Evolutionary conservation across 2,329 filamentous ascomycete species (phyloP).

Genomic region (Diaporthe sp.): DNA sequence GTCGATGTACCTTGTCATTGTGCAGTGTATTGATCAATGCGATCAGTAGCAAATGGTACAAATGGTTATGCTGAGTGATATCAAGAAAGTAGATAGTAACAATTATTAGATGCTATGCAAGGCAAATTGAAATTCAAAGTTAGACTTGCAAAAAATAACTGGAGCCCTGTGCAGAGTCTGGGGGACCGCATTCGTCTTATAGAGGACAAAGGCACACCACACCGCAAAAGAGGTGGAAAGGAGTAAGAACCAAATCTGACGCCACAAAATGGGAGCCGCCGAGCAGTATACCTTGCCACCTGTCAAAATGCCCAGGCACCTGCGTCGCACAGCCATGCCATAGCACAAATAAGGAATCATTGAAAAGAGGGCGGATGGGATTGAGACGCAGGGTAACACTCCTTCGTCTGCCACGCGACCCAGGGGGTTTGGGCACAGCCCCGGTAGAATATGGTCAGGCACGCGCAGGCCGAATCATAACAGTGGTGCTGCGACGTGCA

Average conservation of each 20-base stretch:
- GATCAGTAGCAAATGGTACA: no score
- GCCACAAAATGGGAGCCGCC: neutral
- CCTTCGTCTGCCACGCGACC: neutral
- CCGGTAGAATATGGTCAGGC: neutral
- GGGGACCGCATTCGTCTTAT: constrained; percentile 1
- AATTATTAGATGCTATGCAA: neutral
- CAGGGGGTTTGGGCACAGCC: neutral
- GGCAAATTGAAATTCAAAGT: neutral
- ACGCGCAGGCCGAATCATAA: constrained; percentile 1
- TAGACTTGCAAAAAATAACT: neutral
- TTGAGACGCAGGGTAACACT: neutral
- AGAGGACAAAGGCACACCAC: neutral
- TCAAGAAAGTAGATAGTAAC: no score
- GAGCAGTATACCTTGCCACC: neutral
- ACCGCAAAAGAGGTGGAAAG: neutral
- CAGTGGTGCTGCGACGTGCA: neutral
- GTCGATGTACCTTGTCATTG: neutral
- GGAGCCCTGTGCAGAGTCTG: neutral
- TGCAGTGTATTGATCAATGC: neutral
- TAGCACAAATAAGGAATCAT: neutral
- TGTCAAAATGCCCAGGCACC: neutral
- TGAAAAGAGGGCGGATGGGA: no score
- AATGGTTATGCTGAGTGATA: neutral
- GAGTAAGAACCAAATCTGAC: neutral
- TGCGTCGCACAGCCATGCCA: neutral